Conservation (phyloP, 1,284 basidiomycete genomes). For the Ceratobasidium sp. region DNA sequence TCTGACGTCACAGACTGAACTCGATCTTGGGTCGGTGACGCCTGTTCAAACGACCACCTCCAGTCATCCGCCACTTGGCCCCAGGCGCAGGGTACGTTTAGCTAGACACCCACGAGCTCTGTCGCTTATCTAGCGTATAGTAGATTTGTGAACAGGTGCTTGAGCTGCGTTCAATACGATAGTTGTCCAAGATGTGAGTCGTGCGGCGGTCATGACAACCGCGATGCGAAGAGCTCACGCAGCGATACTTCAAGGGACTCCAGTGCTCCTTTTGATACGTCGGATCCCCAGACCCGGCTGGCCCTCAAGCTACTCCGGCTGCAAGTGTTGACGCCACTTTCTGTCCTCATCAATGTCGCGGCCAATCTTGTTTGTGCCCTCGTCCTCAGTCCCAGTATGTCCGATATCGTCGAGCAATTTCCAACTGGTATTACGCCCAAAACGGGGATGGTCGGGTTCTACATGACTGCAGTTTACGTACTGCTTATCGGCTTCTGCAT, state of each 20-base stretch:
- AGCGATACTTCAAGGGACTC: no score
- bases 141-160: no score
- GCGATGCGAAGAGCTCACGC: no score
- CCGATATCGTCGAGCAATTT: constrained; percentile 50
- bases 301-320: constrained; percentile 50
- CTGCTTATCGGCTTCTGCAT: constrained; percentile 55
- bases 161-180: neutral
- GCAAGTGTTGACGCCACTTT: constrained; percentile 54
- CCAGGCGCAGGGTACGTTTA: neutral
- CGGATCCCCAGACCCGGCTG: constrained; percentile 39
- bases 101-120: no score
- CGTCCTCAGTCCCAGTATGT: constrained; percentile 42
- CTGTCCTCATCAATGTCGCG: constrained; percentile 48
- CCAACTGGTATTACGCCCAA: constrained; percentile 56
- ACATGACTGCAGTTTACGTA: constrained; percentile 49
- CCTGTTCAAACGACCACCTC: neutral
- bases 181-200: constrained; percentile 1
- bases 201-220: neutral
- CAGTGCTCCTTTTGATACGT: constrained; percentile 25
- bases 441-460: constrained; percentile 52
- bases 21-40: constrained; percentile 11
- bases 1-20: constrained; percentile 28
- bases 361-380: constrained; percentile 44
- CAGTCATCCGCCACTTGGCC: neutral
- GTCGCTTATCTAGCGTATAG: no score